These are phyloP conservation scores for Psilocybe azurescens DNA, from an alignment of 768 basidiomycete genomes.

Conservation along the genomic window DNA sequence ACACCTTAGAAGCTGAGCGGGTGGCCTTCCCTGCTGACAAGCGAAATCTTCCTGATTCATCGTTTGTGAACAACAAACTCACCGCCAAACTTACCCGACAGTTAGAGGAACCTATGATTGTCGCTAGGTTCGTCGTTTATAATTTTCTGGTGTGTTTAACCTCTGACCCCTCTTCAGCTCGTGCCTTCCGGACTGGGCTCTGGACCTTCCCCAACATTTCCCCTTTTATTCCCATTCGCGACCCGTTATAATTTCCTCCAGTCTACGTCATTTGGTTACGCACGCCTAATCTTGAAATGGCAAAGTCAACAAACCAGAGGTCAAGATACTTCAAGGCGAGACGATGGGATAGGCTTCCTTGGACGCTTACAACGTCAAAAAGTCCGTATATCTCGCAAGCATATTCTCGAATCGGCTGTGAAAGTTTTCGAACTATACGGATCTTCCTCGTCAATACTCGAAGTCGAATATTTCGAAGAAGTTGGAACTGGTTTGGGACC, in stretches of 20 bases:
- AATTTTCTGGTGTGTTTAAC: not conserved
- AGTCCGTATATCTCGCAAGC: conserved; percentile 93
- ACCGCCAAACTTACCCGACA: conserved; percentile 98
- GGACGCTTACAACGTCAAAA: conserved; percentile 95
- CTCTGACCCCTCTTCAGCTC: conserved; percentile 54
- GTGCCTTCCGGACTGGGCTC: conserved; percentile 96
- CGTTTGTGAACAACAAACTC: conserved; percentile 97
- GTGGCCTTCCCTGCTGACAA: conserved; percentile 52
- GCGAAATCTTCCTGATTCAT: conserved; percentile 72
- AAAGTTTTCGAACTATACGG: conserved; percentile 98
- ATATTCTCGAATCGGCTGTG: conserved; percentile 93
- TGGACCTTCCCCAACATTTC: conserved; percentile 95
- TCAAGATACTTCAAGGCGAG: conserved; percentile 80
- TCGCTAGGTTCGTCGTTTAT: conserved; percentile 74
- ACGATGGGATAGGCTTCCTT: conserved; percentile 92
- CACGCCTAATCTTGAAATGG: conserved; percentile 93
- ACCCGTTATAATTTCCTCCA: conserved; percentile 97
- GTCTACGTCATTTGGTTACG: conserved; percentile 97
- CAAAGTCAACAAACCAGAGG: conserved; percentile 84
- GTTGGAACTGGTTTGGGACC: conserved; percentile 98
- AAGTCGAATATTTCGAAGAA: conserved; percentile 99
- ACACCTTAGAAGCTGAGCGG: conserved; percentile 74
- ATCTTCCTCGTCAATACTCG: conserved; percentile 89
- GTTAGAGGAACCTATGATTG: conserved; percentile 98
- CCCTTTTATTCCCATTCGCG: conserved; percentile 99